These are phyloP conservation scores for Alternaria arbusti DNA, from an alignment of 2,329 filamentous ascomycete genomes.

Conservation along the genomic window DNA sequence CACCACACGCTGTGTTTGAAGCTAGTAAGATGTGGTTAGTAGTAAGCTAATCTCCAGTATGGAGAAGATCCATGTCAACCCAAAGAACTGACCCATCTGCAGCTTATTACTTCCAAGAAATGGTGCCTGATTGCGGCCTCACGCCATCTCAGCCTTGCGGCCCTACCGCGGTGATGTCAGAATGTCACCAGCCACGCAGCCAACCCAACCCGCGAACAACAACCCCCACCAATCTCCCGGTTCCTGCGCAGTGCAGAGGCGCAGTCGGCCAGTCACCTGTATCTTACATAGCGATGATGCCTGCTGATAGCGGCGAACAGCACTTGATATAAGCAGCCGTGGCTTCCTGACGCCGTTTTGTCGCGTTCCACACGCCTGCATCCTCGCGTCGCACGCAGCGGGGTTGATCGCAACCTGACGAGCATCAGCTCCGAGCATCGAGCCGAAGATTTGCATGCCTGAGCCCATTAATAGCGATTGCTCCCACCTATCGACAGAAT, in stretches of 20 bases:
- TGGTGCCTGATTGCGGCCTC: slow-evolving; percentile 25
- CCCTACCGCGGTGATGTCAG: slow-evolving; percentile 27
- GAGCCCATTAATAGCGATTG: slow-evolving; percentile 1
- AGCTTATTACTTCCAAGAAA: not conserved
- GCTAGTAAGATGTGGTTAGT: not conserved
- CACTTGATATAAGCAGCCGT: slow-evolving; percentile 17
- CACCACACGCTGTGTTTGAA: not conserved
- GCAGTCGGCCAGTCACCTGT: slow-evolving; percentile 33
- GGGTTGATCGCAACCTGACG: slow-evolving; percentile 27
- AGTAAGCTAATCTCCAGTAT: not conserved
- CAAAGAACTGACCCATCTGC: not conserved
- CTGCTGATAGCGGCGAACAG: slow-evolving; percentile 16
- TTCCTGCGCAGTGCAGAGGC: slow-evolving; percentile 31
- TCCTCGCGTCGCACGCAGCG: slow-evolving; percentile 19
- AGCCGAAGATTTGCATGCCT: slow-evolving; percentile 21
- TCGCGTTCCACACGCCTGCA: slow-evolving; percentile 14
- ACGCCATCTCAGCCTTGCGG: slow-evolving; percentile 18
- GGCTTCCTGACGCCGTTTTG: slow-evolving; percentile 5
- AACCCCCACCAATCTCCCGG: slow-evolving; percentile 17
- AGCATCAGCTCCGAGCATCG: slow-evolving; percentile 23
- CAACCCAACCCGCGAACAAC: slow-evolving; percentile 16
- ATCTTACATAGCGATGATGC: slow-evolving; percentile 18
- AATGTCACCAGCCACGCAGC: slow-evolving; percentile 12
- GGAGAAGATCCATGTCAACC: not conserved
- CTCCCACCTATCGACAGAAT: slow-evolving; percentile 25